Base-by-base conservation (phyloP, 2,329 filamentous ascomycete genomes). In the Phyllosticta citrichinensis region DNA sequence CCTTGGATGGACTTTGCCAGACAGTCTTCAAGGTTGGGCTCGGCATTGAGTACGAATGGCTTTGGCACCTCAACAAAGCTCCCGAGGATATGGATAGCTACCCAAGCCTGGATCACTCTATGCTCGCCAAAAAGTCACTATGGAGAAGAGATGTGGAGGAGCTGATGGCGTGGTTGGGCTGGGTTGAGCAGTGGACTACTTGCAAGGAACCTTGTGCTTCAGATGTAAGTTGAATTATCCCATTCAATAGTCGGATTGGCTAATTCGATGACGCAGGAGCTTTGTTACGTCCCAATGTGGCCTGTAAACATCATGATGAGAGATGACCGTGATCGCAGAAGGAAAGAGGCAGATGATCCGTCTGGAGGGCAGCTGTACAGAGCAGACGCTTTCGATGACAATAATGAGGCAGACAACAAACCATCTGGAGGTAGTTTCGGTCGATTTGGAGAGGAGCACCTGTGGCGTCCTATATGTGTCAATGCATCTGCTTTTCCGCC, bases 201-300 rank as follows among this genome's bases (percentile, higher is more conserved):
- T 81, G 78, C 62, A 63, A 71, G 2, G 66, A 71, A 30, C 70
- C 71, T 51, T 81, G 79, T 61, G 74, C 64, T 3, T 73, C 71
- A 67, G 73, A 77, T 61, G 62, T 64, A 62, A 62, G 62, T 61
- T 27, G 5, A 8, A 12, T 14, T 20, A 6, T 47, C 17, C 12
- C 5, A 17, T 17, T 12, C 6, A 4, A n/a, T 10, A 5, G 8
- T 33, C 24, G 9, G 22, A 35, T 14, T 20, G 52, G 56, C 57
- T 52, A n/a, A 61, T 40, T 40, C n/a, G n/a, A 11, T 11, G 33
- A 25, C 25, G 54, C 17, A 62, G 61, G 76, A 80, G 65, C 70
- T 74, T 12, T 80, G 79, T 64, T 80, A 74, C 62, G 79, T 81
- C 50, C 78, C 79, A 1, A 81, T 81, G 75, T 81, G 79, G 79